These are phyloP conservation scores for Hypomyces perniciosus DNA, from an alignment of 2,329 filamentous ascomycete species.

Conservation along the genomic window DNA sequence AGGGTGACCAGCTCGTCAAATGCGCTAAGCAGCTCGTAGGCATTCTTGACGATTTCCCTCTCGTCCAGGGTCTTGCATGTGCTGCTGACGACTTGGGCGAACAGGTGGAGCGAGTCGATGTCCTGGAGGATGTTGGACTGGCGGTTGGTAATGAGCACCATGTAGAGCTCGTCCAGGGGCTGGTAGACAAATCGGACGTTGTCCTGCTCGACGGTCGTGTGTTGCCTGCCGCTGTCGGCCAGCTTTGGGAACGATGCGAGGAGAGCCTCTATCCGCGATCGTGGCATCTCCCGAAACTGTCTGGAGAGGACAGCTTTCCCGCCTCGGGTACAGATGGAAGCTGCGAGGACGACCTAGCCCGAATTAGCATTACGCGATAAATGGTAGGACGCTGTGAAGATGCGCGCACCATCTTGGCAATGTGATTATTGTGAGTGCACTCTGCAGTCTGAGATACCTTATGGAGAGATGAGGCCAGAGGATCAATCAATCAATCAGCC, in stretches of 20 bases:
- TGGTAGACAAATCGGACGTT: conserved; percentile 99
- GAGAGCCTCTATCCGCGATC: conserved; percentile 92
- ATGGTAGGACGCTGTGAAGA: not conserved
- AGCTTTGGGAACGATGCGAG: conserved; percentile 97
- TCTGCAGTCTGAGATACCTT: conserved; percentile 1
- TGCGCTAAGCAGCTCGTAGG: conserved; percentile 90
- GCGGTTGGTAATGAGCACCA: conserved; percentile 98
- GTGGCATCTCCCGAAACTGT: conserved; percentile 95
- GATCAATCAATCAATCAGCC: conserved; percentile 12
- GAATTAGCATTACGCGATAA: conserved; percentile 17
- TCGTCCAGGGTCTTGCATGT: conserved; percentile 96
- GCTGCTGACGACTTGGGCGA: conserved; percentile 93
- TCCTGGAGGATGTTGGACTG: conserved; percentile 99
- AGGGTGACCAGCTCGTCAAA: conserved; percentile 96
- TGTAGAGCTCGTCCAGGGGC: conserved; percentile 97
- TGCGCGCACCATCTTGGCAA: conserved; percentile 35
- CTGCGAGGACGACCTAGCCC: conserved; percentile 86
- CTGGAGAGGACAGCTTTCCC: conserved; percentile 97
- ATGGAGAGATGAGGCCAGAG: conserved; percentile 6
- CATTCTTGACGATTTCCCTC: conserved; percentile 88
- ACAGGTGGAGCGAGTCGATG: conserved; percentile 96
- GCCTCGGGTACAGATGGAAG: conserved; percentile 96
- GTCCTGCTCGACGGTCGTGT: conserved; percentile 97
- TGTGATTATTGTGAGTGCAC: conserved; percentile 14
- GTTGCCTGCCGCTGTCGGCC: conserved; percentile 90